phyloP scores from a whole-genome alignment of 1,284 basidiomycete species.

The Volvariella surrecta region DNA sequence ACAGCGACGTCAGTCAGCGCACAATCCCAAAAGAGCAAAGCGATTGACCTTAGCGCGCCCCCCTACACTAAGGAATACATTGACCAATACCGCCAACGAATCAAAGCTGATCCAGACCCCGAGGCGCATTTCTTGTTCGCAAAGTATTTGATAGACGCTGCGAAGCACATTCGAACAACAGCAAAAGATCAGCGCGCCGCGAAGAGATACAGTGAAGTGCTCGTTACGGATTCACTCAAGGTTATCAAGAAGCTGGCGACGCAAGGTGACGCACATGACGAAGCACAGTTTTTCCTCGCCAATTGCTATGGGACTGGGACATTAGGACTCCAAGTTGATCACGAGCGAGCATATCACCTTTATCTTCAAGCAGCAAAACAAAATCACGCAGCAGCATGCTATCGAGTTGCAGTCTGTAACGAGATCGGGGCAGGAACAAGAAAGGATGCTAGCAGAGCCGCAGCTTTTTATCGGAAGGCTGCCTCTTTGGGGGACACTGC shows the following conservation, averaged over 20 bases:
- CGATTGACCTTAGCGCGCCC: slow-evolving; percentile 79
- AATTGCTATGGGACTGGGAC: slow-evolving; percentile 96
- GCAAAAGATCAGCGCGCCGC: slow-evolving; percentile 73
- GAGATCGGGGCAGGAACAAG: slow-evolving; percentile 99
- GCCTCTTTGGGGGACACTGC: slow-evolving; percentile 94
- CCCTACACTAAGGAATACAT: slow-evolving; percentile 96
- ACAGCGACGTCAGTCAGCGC: slow-evolving; percentile 50
- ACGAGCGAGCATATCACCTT: slow-evolving; percentile 97
- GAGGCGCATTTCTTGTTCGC: slow-evolving; percentile 98
- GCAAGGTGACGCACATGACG: slow-evolving; percentile 83
- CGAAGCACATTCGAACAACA: slow-evolving; percentile 76
- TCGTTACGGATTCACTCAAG: slow-evolving; percentile 87
- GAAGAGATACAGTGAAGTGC: slow-evolving; percentile 85
- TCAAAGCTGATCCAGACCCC: slow-evolving; percentile 96
- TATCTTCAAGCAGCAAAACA: slow-evolving; percentile 97
- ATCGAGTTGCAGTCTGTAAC: slow-evolving; percentile 97
- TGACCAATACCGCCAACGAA: slow-evolving; percentile 92
- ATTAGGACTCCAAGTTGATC: slow-evolving; percentile 91
- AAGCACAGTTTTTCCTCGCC: slow-evolving; percentile 99
- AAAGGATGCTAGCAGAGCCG: slow-evolving; percentile 80
- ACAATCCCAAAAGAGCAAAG: slow-evolving; percentile 67
- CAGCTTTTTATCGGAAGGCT: slow-evolving; percentile 95
- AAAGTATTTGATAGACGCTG: slow-evolving; percentile 99
- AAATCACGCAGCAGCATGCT: slow-evolving; percentile 92
- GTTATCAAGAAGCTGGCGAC: slow-evolving; percentile 89